phyloP scores from a whole-genome alignment of 371 early-diverging fungal species.

The Gilbertella persicaria region DNA sequence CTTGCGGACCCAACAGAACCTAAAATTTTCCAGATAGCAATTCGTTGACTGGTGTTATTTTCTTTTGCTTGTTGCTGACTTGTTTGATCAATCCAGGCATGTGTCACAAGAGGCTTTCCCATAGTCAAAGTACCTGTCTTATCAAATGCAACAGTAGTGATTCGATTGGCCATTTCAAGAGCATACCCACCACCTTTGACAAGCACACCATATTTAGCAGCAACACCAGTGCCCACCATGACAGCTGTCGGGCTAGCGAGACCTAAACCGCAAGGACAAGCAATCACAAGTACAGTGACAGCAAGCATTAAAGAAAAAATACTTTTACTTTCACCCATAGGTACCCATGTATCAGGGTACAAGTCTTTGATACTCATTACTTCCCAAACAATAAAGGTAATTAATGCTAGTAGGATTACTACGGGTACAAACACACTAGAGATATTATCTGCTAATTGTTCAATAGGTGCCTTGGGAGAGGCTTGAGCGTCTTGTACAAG shows the following conservation, averaged over 20 bases:
- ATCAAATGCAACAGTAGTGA: slow-evolving; percentile 93
- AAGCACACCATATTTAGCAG: slow-evolving; percentile 69
- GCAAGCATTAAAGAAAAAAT: slow-evolving; percentile 46
- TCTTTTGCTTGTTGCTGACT: slow-evolving; percentile 2
- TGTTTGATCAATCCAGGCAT: slow-evolving; percentile 29
- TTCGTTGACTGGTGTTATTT: slow-evolving; percentile 6
- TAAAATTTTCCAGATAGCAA: slow-evolving; percentile 43
- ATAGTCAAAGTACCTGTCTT: slow-evolving; percentile 84
- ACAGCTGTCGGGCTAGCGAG: slow-evolving; percentile 87
- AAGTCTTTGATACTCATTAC: slow-evolving; percentile 34
- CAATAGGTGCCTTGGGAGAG: slow-evolving; percentile 66
- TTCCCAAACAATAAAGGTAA: slow-evolving; percentile 62
- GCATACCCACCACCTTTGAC: slow-evolving; percentile 55
- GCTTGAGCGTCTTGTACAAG: slow-evolving; percentile 73
- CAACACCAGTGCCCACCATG: slow-evolving; percentile 89
- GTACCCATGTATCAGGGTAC: slow-evolving; percentile 50
- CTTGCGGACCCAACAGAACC: slow-evolving; percentile 48
- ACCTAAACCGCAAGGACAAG: slow-evolving; percentile 75
- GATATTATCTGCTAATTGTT: slow-evolving; percentile 65
- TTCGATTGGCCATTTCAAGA: slow-evolving; percentile 77
- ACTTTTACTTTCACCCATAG: slow-evolving; percentile 43
- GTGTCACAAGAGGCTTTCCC: slow-evolving; percentile 61
- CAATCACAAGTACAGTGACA: slow-evolving; percentile 71
- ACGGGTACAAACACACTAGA: slow-evolving; percentile 62
- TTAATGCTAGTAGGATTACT: slow-evolving; percentile 56